Percentiles rank a stretch among this genome's conserved stretches.
Conservation (phyloP, 257 asterid genomes). For the Mitragyna speciosa region DNA sequence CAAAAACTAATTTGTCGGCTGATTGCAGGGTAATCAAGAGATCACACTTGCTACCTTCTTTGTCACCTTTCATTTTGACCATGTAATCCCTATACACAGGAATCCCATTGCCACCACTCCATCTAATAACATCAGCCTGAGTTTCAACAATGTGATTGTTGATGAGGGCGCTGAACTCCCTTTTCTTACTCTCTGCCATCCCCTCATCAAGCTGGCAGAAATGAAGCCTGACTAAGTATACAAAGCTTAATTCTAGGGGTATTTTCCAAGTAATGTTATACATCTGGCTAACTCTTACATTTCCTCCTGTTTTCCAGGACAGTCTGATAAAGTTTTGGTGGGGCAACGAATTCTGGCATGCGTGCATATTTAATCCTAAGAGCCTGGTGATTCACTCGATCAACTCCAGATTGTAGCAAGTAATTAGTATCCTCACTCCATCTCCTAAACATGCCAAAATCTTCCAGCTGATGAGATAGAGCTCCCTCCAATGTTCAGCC, state of each 20-base stretch:
- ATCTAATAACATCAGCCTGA: neutral
- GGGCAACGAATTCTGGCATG: constrained; percentile 1
- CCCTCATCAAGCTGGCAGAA: neutral
- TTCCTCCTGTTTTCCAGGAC: constrained; percentile 3
- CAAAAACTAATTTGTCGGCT: no score
- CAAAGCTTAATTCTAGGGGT: constrained; percentile 3
- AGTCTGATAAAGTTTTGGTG: constrained; percentile 17
- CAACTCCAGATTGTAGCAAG: constrained; percentile 35
- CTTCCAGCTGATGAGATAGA: neutral
- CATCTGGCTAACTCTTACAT: neutral
- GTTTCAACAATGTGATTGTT: constrained; percentile 19
- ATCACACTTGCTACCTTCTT: no score
- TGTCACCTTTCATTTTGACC: constrained; percentile 2
- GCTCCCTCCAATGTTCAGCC: constrained; percentile 7
- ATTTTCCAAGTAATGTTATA: constrained; percentile 2
- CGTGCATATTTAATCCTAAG: neutral
- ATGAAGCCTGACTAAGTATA: constrained; percentile 19
- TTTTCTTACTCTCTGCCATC: neutral
- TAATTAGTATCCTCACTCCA: constrained; percentile 38
- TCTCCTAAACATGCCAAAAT: constrained; percentile 15
- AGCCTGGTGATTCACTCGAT: constrained; percentile 21
- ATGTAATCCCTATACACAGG: constrained; percentile 19
- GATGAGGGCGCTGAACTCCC: constrained; percentile 12
- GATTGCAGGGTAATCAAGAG: no score
- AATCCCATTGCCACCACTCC: constrained; percentile 8